Base-by-base conservation (phyloP, 352 stramenopile species). In the Globisporangium spiculum region DNA sequence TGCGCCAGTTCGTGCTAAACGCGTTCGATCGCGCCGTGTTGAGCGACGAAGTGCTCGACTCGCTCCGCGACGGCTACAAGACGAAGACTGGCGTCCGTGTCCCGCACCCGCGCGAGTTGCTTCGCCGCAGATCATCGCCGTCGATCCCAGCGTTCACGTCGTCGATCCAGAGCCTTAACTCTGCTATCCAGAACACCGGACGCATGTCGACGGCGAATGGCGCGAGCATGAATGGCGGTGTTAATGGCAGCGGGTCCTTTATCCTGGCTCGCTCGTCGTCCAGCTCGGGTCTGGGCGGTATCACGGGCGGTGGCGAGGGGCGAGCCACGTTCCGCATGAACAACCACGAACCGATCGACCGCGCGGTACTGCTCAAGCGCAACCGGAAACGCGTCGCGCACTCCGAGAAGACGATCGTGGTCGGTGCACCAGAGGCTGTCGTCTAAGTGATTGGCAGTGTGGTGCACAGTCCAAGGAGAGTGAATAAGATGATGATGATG, bases 131-230 rank as follows among this genome's bases (percentile, higher is more conserved):
- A 4, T 96, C 89, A 16, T 94, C 87, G 5, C 84, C 87, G n/a
- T 92, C 84, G n/a, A 91, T 94, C 58, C 89, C 86, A n/a, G 90
- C 89, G 22, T 93, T 96, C 65, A 94, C 87, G 16, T 77, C 86
- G 18, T 94, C 89, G 16, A 85, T 96, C 24, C 86, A 94, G 70
- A 93, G 86, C 32, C 73, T 96, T 1, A 90, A 91, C 53, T 74
- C 84, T 20, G 84, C 83, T 24, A 93, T 94, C 67, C 86, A 96
- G 67, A 80, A 73, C 60, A 91, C 78, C 75, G 54, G 91, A 70
- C 67, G 81, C 41, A 79, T 88, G 75, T 88, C 80, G 16, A 79
- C 78, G 48, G 73, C 83, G 18, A 89, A 82, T 48, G 72, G 65
- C 1, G 41, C 65, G 66, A 54, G 66, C 41, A 67, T 59, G 38